Evolutionary conservation across 148 eudicot species (phyloP).

Genomic region (Rhododendron kiyosumense): DNA sequence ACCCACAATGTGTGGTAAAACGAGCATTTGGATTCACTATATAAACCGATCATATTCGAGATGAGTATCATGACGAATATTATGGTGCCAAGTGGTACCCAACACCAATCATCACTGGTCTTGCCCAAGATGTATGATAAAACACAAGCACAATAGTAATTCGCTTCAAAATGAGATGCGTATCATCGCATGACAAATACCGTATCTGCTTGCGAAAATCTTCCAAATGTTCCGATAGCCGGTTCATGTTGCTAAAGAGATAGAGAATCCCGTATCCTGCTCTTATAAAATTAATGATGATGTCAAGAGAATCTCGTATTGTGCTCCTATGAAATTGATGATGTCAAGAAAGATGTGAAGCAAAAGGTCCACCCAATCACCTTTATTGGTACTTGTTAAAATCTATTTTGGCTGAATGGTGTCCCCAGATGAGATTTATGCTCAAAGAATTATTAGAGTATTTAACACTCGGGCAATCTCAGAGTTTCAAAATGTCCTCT

Average conservation of each 20-base stretch:
- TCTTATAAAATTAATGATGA: too few relatives aligned
- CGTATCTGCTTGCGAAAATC: background rate
- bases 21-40: too few relatives aligned
- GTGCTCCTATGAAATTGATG: background rate
- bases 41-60: too few relatives aligned
- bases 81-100: too few relatives aligned
- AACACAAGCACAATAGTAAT: background rate
- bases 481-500: constrained; percentile 3
- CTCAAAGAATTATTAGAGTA: constrained; percentile 19
- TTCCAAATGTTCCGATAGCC: background rate
- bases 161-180: background rate
- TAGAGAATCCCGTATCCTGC: background rate
- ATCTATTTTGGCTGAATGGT: constrained; percentile 4
- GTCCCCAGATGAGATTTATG: constrained; percentile 11
- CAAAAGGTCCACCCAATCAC: background rate
- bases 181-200: background rate
- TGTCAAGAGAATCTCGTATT: too few relatives aligned
- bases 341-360: background rate
- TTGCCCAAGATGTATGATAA: too few relatives aligned
- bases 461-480: constrained; percentile 19
- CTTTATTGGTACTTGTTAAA: background rate
- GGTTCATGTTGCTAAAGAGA: background rate
- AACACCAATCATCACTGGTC: too few relatives aligned
- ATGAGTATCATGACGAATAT: too few relatives aligned
- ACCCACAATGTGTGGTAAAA: background rate